Evolutionary conservation across 805 yeast genomes (phyloP), one percentile per base, ranked within the genome.

Genomic region (Peterozyma xylosa): DNA sequence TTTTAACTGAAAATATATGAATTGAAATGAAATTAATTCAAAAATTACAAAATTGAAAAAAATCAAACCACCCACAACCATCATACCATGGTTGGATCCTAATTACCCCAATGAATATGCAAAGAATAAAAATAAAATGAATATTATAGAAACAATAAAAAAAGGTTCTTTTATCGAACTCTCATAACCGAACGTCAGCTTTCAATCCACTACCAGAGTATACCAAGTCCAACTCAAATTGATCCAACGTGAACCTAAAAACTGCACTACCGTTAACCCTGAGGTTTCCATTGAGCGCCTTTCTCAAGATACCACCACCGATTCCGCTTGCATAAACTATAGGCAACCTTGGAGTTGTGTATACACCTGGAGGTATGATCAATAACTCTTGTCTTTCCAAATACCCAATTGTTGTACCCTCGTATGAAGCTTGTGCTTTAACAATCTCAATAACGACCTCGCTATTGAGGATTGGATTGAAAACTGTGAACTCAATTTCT

Each of bases 401-500:
- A 42, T 64, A 66, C 1, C 80, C 84, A 39, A 79, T 54, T 2
- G 63, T 57, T 4, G 65, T 60, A 3, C 68, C 78, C 38, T 74
- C 67, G 48, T 70, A 68, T 1, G 62, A 60, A 0, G 83, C 84
- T 42, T 63, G 66, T 1, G 76, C 82, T 34, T 65, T 65, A 15
- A 63, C 46, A 15, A 80, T 58, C 9, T 59, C 60, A 11, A 75
- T 57, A n/a, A 58, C 51, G 1, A 74, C 57, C 13, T 66, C 71
- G n/a, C 66, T 55, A 51, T 80, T 78, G 4, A 49, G 44, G 1
- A 80, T 51, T 1, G 86, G 86, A 50, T 80, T 80, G 56, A 55
- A 75, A 0, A 78, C 62, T 0, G 71, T 69, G 45, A 80, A 53
- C 50, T 78, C 82, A 5, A 77, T 66, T 38, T 77, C 78, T 1